Evolutionary conservation across 2,329 filamentous ascomycete species (phyloP), one percentile per base, ranked within the genome.

Genomic region (Calonectria multiphialidica): DNA sequence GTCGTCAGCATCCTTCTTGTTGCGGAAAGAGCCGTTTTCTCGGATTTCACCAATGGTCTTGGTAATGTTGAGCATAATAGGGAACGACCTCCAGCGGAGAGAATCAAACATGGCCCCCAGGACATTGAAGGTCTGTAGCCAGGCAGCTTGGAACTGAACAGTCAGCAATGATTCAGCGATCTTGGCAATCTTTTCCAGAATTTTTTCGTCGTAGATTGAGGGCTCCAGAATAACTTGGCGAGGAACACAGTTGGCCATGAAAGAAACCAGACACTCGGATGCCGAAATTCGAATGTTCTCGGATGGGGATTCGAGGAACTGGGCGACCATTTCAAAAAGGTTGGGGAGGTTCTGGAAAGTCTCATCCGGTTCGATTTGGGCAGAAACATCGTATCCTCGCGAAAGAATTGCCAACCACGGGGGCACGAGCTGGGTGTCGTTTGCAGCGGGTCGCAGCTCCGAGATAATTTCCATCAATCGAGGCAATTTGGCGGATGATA

Each of bases 361-460:
- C 68, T 98, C 95, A 68, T 97, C 93, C 2, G 96, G 93, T 76
- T 95, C 93, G 65, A 98, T 89, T 81, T 98, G 95, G 1, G 95
- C 93, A 6, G 95, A 95, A 7, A 98, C 95, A 81, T 98, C 96
- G 83, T 98, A 98, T 8, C 96, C 97, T 83, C 97, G 89, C 15
- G 96, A 98, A 25, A 99, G 85, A 68, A 99, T 97, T 15, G 97
- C 97, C 78, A 99, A 95, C 97, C 97, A 99, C 0, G 97, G 94
- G 1, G 97, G 97, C 4, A 98, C 91, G 37, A 99, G 90, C 83
- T 98, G 96, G 2, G 96, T 96, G 84, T 99, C 97, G 83, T 96
- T 98, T 77, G 96, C 91, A 4, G 95, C 94, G 10, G 97, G 97
- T 77, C 96, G 95, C 76, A 99, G 87, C 82, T 98, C 96, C 15